phyloP scores from a whole-genome alignment of 2,329 filamentous ascomycete species.

The Curvularia hawaiiensis region DNA sequence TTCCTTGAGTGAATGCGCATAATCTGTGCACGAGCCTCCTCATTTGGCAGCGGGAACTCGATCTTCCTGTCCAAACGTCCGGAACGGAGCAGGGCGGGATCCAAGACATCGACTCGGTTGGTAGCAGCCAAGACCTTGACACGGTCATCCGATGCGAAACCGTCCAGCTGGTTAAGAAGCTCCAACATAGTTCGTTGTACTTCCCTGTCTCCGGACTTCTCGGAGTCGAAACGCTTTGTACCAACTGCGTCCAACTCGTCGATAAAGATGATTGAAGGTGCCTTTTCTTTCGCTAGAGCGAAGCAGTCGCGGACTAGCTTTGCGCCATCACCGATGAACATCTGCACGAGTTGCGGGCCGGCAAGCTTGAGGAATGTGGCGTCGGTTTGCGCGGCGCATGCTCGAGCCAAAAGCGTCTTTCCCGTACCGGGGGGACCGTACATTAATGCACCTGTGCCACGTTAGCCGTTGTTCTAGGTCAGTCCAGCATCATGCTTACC shows the following conservation, averaged over 20 bases:
- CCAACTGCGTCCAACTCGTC: conserved; percentile 99
- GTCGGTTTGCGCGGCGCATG: conserved; percentile 96
- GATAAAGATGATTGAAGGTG: conserved; percentile 98
- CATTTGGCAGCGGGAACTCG: conserved; percentile 96
- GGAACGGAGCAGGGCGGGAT: conserved; percentile 87
- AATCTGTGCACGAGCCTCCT: conserved; percentile 96
- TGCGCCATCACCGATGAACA: conserved; percentile 99
- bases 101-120: conserved; percentile 91
- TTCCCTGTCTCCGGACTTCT: conserved; percentile 97
- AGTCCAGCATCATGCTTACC: conserved; percentile 61
- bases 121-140: conserved; percentile 97
- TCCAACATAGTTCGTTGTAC: conserved; percentile 99
- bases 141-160: conserved; percentile 94
- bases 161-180: conserved; percentile 96
- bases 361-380: conserved; percentile 98
- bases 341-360: conserved; percentile 96
- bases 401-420: conserved; percentile 90
- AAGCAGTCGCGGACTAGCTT: conserved; percentile 98
- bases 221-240: conserved; percentile 98
- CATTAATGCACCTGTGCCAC: conserved; percentile 79
- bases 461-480: conserved; percentile 12
- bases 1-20: conserved; percentile 96
- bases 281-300: conserved; percentile 97
- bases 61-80: conserved; percentile 96
- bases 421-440: conserved; percentile 92